Conservation (phyloP, 345 rosid genomes). For the Eucalyptus fibrosa region DNA sequence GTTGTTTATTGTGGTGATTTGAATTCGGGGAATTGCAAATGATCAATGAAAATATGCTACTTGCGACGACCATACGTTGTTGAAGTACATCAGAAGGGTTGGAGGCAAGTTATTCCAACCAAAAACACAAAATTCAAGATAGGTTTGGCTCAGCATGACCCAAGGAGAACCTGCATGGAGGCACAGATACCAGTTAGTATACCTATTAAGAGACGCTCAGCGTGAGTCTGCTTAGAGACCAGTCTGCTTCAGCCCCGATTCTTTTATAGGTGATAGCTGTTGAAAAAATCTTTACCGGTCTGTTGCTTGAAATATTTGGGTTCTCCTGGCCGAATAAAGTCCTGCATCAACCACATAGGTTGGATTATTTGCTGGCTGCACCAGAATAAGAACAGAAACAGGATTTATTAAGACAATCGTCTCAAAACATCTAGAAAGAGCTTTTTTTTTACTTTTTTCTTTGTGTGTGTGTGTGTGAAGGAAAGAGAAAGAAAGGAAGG, state of each 20-base stretch:
- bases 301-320: slow-evolving; percentile 71
- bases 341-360: slow-evolving; percentile 87
- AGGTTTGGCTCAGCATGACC: slow-evolving; percentile 69
- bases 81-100: slow-evolving; percentile 81
- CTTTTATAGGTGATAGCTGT: not conserved
- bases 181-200: not conserved
- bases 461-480: not conserved
- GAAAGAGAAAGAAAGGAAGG: not conserved
- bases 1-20: slow-evolving; percentile 68
- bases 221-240: not conserved
- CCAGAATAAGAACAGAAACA: not conserved
- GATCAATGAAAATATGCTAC: slow-evolving; percentile 83
- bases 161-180: slow-evolving; percentile 69
- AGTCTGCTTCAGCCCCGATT: not conserved
- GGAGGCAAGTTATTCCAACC: slow-evolving; percentile 95
- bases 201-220: not conserved
- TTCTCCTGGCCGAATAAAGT: slow-evolving; percentile 65
- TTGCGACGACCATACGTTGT: slow-evolving; percentile 64
- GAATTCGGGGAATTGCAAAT: slow-evolving; percentile 78
- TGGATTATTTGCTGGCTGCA: slow-evolving; percentile 66
- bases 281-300: slow-evolving; percentile 42
- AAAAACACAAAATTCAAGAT: slow-evolving; percentile 74
- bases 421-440: not conserved
- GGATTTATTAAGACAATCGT: not conserved
- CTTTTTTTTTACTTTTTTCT: not conserved